Evolutionary conservation across 2,329 filamentous ascomycete species (phyloP), one percentile per base, ranked within the genome.

Genomic region (Fusarium brevicatenulatum): DNA sequence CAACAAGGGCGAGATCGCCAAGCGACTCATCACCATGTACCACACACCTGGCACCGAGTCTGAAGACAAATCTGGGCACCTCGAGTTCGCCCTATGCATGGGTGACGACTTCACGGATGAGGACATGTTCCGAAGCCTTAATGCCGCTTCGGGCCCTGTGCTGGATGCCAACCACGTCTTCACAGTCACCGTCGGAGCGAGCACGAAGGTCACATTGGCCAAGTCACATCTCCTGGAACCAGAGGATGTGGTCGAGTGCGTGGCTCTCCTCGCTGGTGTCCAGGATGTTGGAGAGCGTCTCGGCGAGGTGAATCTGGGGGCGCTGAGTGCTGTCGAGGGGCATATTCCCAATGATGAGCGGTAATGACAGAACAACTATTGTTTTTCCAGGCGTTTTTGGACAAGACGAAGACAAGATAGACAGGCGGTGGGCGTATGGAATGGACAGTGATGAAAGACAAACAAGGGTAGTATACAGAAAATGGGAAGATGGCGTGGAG

Each of bases 81-180:
- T 95, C 1, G 94, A 95, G 75, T 98, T 98, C 79, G 91, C 97
- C 16, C 87, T 98, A 57, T 99, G 96, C 82, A 85, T 95, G 69
- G 96, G 96, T 46, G 96, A 99, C 81, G 96, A 99, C 79, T 97
- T 96, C 76, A 99, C 96, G 10, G 96, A 99, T 80, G 96, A 99
- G 87, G 95, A 97, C 91, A 91, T 91, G 90, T 98, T 98, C 89
- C 93, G 94, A 63, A 92, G 94, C 19, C 87, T 98, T 49, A 91
- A 91, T 77, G 85, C 84, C 2, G 81, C 88, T 9, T 87, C 85
- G 4, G 87, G 84, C 81, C 88, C 78, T 79, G 91, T 83, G 81
- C 87, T 79, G 71, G 83, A 82, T 80, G 72, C 79, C 21, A 85
- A 94, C 40, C 90, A 95, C 78, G 90, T 97, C 71, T 98, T 97